Evolutionary conservation across 2,329 filamentous ascomycete genomes (phyloP).

Genomic region (Penicillium sp.): DNA sequence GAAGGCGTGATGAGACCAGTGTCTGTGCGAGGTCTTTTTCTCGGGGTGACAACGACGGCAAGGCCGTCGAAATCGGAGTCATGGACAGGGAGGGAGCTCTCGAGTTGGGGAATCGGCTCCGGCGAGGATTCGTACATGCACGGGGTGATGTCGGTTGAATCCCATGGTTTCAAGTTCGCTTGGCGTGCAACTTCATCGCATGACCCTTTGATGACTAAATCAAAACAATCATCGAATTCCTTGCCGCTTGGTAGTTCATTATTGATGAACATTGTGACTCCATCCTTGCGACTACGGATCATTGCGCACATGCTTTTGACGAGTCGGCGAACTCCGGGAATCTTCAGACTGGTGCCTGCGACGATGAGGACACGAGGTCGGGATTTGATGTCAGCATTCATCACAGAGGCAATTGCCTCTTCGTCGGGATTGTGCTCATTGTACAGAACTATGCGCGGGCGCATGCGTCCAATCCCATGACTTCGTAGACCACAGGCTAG

Average conservation of each 20-base stretch:
- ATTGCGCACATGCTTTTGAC: conserved; percentile 87
- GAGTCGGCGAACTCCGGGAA: conserved; percentile 85
- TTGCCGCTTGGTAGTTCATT: conserved; percentile 76
- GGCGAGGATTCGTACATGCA: conserved; percentile 35
- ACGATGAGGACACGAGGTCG: conserved; percentile 91
- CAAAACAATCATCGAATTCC: conserved; percentile 91
- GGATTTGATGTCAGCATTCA: conserved; percentile 77
- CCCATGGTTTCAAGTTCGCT: conserved; percentile 61
- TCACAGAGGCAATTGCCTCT: conserved; percentile 90
- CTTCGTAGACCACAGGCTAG: conserved; percentile 81
- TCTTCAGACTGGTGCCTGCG: conserved; percentile 92
- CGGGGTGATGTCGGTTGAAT: conserved; percentile 43
- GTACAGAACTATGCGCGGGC: conserved; percentile 93
- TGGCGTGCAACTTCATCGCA: conserved; percentile 83
- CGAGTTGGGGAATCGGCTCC: conserved; percentile 17
- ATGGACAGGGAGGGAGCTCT: conserved; percentile 33
- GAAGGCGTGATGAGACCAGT: conserved; percentile 45
- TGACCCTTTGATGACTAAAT: conserved; percentile 80
- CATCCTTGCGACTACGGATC: conserved; percentile 73
- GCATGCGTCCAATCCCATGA: conserved; percentile 84
- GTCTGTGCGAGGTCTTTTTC: conserved; percentile 35
- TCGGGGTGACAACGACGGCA: conserved; percentile 43
- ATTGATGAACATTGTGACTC: conserved; percentile 93
- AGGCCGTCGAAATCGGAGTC: conserved; percentile 14
- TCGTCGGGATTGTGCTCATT: conserved; percentile 97